Conservation (phyloP, 176 grass and related monocot species). For the Lolium rigidum region DNA sequence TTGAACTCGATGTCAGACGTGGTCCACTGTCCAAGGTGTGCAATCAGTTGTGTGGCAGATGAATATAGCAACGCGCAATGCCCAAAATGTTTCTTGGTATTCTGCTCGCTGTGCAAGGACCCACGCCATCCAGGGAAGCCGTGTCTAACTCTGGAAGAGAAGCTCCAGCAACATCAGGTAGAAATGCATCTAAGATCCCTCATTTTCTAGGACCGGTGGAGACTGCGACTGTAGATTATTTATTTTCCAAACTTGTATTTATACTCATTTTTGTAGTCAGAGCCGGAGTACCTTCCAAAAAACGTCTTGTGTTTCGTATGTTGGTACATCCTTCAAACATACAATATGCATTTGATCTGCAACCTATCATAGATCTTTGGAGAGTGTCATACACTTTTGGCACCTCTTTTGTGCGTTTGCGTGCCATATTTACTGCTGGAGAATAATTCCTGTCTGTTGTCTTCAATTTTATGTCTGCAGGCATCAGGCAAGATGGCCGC, state of each 20-base stretch:
- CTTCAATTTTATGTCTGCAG: not conserved
- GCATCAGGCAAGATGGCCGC: not conserved
- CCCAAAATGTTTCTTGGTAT: slow-evolving; percentile 58
- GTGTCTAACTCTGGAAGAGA: slow-evolving; percentile 13
- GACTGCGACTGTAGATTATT: not conserved
- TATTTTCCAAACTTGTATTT: not conserved
- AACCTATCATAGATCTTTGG: not conserved
- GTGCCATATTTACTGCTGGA: not conserved
- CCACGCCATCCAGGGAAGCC: slow-evolving; percentile 46
- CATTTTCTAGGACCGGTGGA: not conserved
- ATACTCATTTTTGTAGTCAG: not conserved
- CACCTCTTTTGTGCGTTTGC: not conserved
- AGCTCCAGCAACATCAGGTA: not conserved
- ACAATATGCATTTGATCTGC: slow-evolving; percentile 4
- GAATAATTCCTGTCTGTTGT: not conserved
- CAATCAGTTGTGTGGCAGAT: slow-evolving; percentile 60
- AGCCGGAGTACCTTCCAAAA: not conserved
- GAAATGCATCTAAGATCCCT: not conserved
- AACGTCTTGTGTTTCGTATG: not conserved
- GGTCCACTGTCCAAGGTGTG: slow-evolving; percentile 66
- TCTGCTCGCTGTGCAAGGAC: slow-evolving; percentile 61
- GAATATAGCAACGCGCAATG: slow-evolving; percentile 54
- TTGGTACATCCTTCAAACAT: not conserved
- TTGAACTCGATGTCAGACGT: slow-evolving; percentile 63
- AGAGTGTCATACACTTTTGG: not conserved